phyloP scores from a whole-genome alignment of 2,329 filamentous ascomycete genomes.

The Furcasterigmium furcatum region DNA sequence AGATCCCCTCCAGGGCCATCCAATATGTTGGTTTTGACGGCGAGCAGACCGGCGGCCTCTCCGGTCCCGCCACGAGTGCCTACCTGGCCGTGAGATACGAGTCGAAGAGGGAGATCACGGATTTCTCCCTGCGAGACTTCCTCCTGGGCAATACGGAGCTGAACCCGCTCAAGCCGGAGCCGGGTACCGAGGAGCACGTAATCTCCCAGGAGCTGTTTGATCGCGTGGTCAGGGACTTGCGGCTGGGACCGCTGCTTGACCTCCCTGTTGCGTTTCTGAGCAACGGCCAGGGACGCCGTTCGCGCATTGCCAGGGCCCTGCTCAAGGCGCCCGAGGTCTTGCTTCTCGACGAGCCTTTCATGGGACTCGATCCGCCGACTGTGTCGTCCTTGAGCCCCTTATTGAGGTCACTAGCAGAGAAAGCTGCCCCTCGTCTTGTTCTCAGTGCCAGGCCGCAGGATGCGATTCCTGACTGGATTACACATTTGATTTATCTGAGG shows the following conservation, averaged over 20 bases:
- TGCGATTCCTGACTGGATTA: slow-evolving; percentile 85
- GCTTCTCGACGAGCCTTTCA: slow-evolving; percentile 90
- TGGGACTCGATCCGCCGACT: slow-evolving; percentile 89
- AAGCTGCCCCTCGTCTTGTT: slow-evolving; percentile 67
- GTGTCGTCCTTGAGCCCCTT: slow-evolving; percentile 68
- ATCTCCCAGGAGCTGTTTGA: slow-evolving; percentile 50
- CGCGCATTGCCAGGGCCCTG: slow-evolving; percentile 83
- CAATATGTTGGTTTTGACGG: slow-evolving; percentile 89
- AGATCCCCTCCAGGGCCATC: slow-evolving; percentile 65
- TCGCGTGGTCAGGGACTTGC: slow-evolving; percentile 66
- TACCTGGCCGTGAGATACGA: slow-evolving; percentile 92
- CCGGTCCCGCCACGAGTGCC: slow-evolving; percentile 62
- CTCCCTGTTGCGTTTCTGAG: slow-evolving; percentile 88
- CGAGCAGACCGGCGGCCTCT: slow-evolving; percentile 55
- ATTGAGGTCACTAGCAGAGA: slow-evolving; percentile 63
- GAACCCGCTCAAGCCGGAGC: slow-evolving; percentile 60
- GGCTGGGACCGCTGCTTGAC: slow-evolving; percentile 64
- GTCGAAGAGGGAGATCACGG: slow-evolving; percentile 78
- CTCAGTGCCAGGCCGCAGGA: slow-evolving; percentile 83
- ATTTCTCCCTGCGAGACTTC: slow-evolving; percentile 81
- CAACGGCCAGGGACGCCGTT: slow-evolving; percentile 86
- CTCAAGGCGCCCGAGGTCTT: slow-evolving; percentile 76
- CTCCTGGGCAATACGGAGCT: slow-evolving; percentile 78
- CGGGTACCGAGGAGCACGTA: slow-evolving; percentile 41
- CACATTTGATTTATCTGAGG: slow-evolving; percentile 72